Conservation (phyloP, 2,329 filamentous ascomycete genomes). For the Stenocarpella maydis region DNA sequence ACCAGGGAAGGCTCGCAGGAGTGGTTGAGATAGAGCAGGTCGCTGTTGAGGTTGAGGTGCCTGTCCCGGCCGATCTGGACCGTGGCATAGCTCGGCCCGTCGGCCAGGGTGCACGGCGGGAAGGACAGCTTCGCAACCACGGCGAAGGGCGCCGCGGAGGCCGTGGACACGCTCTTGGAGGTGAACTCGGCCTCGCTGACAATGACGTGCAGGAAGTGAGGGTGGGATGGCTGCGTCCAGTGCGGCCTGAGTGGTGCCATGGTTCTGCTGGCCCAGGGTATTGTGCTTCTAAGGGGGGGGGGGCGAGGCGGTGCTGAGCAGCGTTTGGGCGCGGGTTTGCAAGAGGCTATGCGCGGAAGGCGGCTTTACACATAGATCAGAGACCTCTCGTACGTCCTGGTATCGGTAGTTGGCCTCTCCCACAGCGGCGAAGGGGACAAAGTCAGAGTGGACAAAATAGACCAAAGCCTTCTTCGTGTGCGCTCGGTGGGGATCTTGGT, state of each 20-base stretch:
- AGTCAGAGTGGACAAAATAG: too few relatives aligned
- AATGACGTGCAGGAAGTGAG: constrained; percentile 64
- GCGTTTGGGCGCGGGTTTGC: not conserved
- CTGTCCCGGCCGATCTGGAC: constrained; percentile 65
- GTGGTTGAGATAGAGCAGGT: constrained; percentile 74
- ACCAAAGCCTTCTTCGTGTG: too few relatives aligned
- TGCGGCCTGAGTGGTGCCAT: constrained; percentile 66
- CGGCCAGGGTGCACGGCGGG: constrained; percentile 66
- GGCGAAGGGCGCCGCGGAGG: constrained; percentile 66
- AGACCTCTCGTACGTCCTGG: not conserved
- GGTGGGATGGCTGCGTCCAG: constrained; percentile 69
- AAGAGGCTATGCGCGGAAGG: not conserved
- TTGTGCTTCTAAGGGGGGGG: not conserved
- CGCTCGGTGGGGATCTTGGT: too few relatives aligned
- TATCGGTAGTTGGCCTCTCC: too few relatives aligned
- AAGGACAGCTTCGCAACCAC: constrained; percentile 73
- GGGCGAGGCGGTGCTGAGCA: not conserved
- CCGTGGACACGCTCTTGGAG: constrained; percentile 66
- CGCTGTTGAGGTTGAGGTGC: constrained; percentile 71
- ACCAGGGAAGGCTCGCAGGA: constrained; percentile 72
- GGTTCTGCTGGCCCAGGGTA: constrained; percentile 32
- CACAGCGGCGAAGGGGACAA: too few relatives aligned
- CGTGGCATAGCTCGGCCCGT: constrained; percentile 68
- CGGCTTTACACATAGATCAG: not conserved
- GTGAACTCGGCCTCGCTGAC: constrained; percentile 62